These are phyloP conservation scores for Lactarius hatsudake DNA, from an alignment of 768 basidiomycete species.

Conservation along the genomic window DNA sequence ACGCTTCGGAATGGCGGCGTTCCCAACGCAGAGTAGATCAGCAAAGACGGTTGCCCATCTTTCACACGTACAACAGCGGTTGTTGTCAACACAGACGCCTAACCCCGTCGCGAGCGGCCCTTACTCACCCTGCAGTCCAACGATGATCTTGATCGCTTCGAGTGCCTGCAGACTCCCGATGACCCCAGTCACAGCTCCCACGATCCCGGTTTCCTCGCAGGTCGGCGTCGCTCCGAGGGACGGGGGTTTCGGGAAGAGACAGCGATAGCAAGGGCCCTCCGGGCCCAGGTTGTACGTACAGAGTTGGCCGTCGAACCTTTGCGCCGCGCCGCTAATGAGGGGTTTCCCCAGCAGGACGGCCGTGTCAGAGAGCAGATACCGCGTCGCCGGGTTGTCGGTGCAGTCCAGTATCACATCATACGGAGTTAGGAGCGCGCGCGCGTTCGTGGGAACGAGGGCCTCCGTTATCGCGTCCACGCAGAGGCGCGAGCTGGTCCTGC, in stretches of 20 bases:
- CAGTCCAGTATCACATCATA: slow-evolving; percentile 89
- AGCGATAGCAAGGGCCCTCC: slow-evolving; percentile 88
- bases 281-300: slow-evolving; percentile 68
- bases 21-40: slow-evolving; percentile 72
- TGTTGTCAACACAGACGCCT: background rate
- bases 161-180: slow-evolving; percentile 89
- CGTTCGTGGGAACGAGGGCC: slow-evolving; percentile 61
- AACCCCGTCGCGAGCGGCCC: background rate
- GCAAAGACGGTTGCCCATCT: slow-evolving; percentile 63
- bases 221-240: slow-evolving; percentile 59
- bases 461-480: slow-evolving; percentile 51
- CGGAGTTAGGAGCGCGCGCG: slow-evolving; percentile 51
- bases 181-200: slow-evolving; percentile 86
- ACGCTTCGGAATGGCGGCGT: slow-evolving; percentile 75
- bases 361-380: slow-evolving; percentile 89
- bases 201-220: slow-evolving; percentile 86
- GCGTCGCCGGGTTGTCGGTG: slow-evolving; percentile 89
- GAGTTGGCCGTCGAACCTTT: slow-evolving; percentile 78
- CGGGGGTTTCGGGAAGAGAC: slow-evolving; percentile 84
- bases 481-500: slow-evolving; percentile 75
- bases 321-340: slow-evolving; percentile 91
- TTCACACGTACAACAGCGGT: background rate
- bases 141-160: slow-evolving; percentile 79
- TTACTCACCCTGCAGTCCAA: slow-evolving; percentile 60
- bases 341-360: slow-evolving; percentile 73